Evolutionary conservation across 2,329 filamentous ascomycete species (phyloP).

Genomic region (Exophiala calicioides): DNA sequence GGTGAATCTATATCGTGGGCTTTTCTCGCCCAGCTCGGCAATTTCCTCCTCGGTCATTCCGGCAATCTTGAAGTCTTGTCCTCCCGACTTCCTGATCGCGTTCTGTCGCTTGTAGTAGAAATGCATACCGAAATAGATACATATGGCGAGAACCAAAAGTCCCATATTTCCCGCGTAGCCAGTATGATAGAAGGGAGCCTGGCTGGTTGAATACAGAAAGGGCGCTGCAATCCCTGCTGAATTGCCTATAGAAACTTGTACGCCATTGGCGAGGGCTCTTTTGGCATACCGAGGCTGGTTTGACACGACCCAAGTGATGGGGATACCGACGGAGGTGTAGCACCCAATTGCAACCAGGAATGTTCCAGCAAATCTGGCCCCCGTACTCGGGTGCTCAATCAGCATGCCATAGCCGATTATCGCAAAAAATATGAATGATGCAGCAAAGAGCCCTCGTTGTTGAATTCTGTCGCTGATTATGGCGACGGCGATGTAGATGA

Average conservation of each 20-base stretch:
- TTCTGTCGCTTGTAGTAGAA: conserved; percentile 50
- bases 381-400: conserved; percentile 59
- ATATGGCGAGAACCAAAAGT: conserved; percentile 57
- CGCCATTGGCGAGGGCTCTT: conserved; percentile 65
- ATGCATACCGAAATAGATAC: conserved; percentile 59
- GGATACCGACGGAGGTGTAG: conserved; percentile 60
- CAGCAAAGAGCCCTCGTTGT: conserved; percentile 63
- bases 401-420: conserved; percentile 69
- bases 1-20: too few species aligned
- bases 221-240: conserved; percentile 70
- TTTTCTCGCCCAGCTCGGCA: conserved; percentile 44
- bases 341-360: conserved; percentile 72
- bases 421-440: conserved; percentile 62
- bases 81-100: too few species aligned
- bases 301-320: conserved; percentile 56
- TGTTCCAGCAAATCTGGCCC: conserved; percentile 72
- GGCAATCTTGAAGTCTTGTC: conserved; percentile 42
- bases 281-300: conserved; percentile 76
- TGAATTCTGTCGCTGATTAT: conserved; percentile 68
- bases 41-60: conserved; percentile 45
- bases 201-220: conserved; percentile 53
- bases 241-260: conserved; percentile 72
- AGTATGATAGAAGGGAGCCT: conserved; percentile 60
- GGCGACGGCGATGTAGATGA: conserved; percentile 66
- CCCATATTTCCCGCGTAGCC: conserved; percentile 64